Conservation (phyloP, 2,329 filamentous ascomycete genomes). For the Orbilia oligospora region DNA sequence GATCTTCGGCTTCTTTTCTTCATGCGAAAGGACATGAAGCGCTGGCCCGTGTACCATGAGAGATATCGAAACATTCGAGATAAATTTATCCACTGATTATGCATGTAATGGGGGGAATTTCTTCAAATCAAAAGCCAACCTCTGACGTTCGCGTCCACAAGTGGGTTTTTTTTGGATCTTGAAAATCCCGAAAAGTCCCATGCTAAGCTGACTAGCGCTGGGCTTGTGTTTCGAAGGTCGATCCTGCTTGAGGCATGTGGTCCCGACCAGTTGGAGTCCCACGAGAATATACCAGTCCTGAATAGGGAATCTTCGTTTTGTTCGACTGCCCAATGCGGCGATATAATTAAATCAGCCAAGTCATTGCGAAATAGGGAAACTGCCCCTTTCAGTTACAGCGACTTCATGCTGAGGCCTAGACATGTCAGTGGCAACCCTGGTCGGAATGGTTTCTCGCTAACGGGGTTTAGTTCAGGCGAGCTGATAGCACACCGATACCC, state of each 20-base stretch:
- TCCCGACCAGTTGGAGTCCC: conserved; percentile 43
- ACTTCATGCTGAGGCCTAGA: conserved; percentile 13
- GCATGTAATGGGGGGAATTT: conserved; percentile 6
- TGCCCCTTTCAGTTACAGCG: conserved; percentile 11
- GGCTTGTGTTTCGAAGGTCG: conserved; percentile 17
- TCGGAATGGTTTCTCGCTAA: conserved; percentile 47
- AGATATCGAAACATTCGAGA: neutral
- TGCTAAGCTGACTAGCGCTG: conserved; percentile 15
- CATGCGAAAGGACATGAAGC: conserved; percentile 1
- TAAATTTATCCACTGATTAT: conserved; percentile 10
- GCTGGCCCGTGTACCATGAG: neutral
- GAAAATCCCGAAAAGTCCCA: conserved; percentile 16
- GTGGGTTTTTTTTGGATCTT: conserved; percentile 16
- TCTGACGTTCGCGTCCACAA: conserved; percentile 36
- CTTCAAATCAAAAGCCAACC: conserved; percentile 28
- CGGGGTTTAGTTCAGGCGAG: conserved; percentile 51
- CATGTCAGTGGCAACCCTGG: conserved; percentile 27
- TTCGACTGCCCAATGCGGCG: conserved; percentile 4
- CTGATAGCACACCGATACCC: conserved; percentile 40
- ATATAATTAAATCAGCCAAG: conserved; percentile 12
- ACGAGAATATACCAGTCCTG: conserved; percentile 7
- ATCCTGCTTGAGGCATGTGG: conserved; percentile 41
- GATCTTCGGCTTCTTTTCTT: conserved; percentile 7
- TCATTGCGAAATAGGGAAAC: conserved; percentile 20
- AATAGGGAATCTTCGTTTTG: neutral